These are phyloP conservation scores for Thecaphora thlaspeos DNA, from an alignment of 1,284 basidiomycete genomes.

Conservation along the genomic window DNA sequence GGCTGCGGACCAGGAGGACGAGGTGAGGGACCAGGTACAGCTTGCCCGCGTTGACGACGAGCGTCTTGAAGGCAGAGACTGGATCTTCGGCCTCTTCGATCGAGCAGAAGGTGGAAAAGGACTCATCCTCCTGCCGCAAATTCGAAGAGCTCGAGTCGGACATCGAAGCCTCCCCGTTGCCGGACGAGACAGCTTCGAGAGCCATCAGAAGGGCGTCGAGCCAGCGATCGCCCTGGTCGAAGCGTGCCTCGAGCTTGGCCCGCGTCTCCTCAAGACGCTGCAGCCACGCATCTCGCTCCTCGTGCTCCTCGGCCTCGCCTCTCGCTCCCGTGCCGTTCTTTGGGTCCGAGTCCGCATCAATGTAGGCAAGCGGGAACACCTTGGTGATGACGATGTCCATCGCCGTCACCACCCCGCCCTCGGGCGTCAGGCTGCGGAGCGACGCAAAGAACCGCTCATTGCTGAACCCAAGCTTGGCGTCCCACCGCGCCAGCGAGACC, in stretches of 20 bases:
- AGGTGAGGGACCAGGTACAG: constrained; percentile 12
- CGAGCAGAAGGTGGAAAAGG: constrained; percentile 9
- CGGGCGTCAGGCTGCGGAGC: constrained; percentile 73
- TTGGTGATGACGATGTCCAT: constrained; percentile 76
- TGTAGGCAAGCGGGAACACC: constrained; percentile 60
- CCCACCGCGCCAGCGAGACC: constrained; percentile 80
- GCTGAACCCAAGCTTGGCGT: constrained; percentile 78
- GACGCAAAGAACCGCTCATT: constrained; percentile 68
- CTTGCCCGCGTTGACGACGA: constrained; percentile 11
- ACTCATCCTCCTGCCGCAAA: constrained; percentile 5
- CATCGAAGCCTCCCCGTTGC: no score
- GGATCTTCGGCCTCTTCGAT: constrained; percentile 12
- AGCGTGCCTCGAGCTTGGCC: constrained; percentile 13
- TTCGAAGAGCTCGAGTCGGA: no score
- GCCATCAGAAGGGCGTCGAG: constrained; percentile 28
- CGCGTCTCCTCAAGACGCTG: constrained; percentile 59
- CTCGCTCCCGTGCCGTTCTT: constrained; percentile 51
- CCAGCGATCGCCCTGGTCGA: constrained; percentile 11
- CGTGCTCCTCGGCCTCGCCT: constrained; percentile 64
- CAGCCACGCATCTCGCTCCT: constrained; percentile 65
- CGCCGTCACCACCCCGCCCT: constrained; percentile 76
- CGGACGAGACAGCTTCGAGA: constrained; percentile 9
- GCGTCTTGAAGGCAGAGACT: constrained; percentile 11
- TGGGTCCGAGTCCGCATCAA: constrained; percentile 45
- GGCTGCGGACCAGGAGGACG: constrained; percentile 5